Conservation (phyloP, 148 eudicot species). For the Vaccinium myrtillus region DNA sequence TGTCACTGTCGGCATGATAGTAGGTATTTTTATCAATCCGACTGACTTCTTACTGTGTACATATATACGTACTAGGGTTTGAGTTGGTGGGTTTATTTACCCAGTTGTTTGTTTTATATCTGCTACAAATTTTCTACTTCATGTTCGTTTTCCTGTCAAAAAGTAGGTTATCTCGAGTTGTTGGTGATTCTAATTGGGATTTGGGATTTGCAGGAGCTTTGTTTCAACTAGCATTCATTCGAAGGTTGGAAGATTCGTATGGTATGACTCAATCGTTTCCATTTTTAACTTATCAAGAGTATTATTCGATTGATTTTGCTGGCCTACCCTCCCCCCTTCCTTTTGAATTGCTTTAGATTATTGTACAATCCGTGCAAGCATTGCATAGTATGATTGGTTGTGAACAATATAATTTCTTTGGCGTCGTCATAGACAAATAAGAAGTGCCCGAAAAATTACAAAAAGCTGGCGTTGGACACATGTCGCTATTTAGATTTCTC, state of each 20-base stretch:
- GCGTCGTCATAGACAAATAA: too few species aligned
- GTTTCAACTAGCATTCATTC: constrained; percentile 68
- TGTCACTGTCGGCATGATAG: constrained; percentile 69
- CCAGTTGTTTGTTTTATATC: neutral
- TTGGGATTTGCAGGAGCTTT: constrained; percentile 63
- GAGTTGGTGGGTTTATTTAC: neutral
- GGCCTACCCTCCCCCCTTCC: neutral
- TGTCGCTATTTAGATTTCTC: too few species aligned
- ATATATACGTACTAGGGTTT: neutral
- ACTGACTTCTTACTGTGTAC: neutral
- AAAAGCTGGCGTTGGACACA: too few species aligned
- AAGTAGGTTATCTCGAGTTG: neutral
- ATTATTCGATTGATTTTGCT: neutral
- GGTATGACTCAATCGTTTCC: constrained; percentile 37
- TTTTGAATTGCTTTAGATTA: neutral
- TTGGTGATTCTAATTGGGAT: neutral
- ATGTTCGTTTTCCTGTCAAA: neutral
- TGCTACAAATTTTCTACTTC: neutral
- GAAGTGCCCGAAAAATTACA: too few species aligned
- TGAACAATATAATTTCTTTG: neutral
- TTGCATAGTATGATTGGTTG: neutral
- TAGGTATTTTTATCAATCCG: constrained; percentile 39
- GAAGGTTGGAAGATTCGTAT: constrained; percentile 72
- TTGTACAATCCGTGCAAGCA: neutral
- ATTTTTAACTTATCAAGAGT: neutral